These are phyloP conservation scores for Neostapfia colusana DNA, from an alignment of 176 grass and related monocot genomes.

Conservation along the genomic window DNA sequence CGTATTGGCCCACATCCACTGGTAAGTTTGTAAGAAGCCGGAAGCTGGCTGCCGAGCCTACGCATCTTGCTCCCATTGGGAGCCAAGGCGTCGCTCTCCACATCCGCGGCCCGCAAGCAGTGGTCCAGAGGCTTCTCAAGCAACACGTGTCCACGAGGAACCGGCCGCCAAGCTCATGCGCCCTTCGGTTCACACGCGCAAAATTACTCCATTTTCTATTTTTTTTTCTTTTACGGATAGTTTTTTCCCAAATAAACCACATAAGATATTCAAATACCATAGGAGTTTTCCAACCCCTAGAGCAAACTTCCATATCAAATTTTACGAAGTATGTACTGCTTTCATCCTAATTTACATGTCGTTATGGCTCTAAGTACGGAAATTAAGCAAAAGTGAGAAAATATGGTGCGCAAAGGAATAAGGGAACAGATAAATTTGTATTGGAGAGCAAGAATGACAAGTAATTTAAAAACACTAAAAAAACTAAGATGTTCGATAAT, in stretches of 20 bases:
- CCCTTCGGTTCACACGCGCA: neutral
- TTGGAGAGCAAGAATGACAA: too few relatives aligned
- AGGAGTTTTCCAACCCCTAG: too few relatives aligned
- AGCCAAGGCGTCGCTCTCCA: constrained; percentile 1
- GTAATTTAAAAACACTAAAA: too few relatives aligned
- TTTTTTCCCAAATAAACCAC: too few relatives aligned
- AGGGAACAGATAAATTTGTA: too few relatives aligned
- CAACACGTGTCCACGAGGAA: neutral
- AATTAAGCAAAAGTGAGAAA: too few relatives aligned
- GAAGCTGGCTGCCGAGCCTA: neutral
- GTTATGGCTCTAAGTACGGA: too few relatives aligned
- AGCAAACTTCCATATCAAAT: neutral
- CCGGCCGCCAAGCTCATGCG: neutral
- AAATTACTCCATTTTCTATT: neutral
- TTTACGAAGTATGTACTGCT: neutral
- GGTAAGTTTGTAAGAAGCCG: too few relatives aligned
- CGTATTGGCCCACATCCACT: neutral
- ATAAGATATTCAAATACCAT: too few relatives aligned
- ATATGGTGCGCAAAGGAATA: too few relatives aligned
- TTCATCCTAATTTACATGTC: too few relatives aligned
- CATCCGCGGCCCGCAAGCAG: neutral
- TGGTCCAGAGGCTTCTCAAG: rapidly evolving
- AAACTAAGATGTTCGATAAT: too few relatives aligned
- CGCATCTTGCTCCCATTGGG: constrained; percentile 17
- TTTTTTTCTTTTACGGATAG: neutral